Conservation (phyloP, 352 stramenopile genomes). For the Phytopythium aichiense region DNA sequence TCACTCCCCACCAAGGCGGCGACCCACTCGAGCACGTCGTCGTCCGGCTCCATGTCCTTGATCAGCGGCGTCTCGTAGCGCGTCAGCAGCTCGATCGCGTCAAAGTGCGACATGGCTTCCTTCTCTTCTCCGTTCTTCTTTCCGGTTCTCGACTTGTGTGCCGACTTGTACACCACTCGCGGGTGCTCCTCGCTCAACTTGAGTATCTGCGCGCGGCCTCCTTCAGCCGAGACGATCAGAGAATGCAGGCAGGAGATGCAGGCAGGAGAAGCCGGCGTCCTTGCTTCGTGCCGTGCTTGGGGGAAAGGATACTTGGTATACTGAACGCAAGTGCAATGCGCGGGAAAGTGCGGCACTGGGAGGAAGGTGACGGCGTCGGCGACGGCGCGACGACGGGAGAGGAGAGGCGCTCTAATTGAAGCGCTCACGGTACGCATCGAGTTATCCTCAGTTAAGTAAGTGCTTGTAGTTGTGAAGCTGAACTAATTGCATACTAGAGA, state of each 20-base stretch:
- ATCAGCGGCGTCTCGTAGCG: slow-evolving; percentile 78
- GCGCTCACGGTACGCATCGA: background rate
- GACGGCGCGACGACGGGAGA: slow-evolving; percentile 7
- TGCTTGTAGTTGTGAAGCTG: background rate
- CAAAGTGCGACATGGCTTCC: slow-evolving; percentile 45
- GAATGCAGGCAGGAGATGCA: background rate
- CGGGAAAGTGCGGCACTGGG: background rate
- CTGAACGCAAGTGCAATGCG: slow-evolving; percentile 1
- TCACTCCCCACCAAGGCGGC: slow-evolving; percentile 70
- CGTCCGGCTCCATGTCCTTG: slow-evolving; percentile 76
- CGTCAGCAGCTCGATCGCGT: slow-evolving; percentile 74
- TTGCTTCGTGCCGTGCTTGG: background rate
- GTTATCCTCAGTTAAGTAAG: background rate
- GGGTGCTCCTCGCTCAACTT: background rate
- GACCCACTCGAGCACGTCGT: slow-evolving; percentile 83
- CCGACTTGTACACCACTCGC: too few species aligned
- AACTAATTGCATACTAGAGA: too few species aligned
- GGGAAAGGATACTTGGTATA: slow-evolving; percentile 5
- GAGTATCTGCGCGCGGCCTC: background rate
- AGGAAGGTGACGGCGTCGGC: background rate
- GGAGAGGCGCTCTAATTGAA: background rate
- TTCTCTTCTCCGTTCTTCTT: background rate
- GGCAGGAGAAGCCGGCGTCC: background rate
- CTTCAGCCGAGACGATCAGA: background rate
- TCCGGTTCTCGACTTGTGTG: background rate